These are phyloP conservation scores for Coniferiporia sulphurascens DNA, from an alignment of 1,284 basidiomycete species.

Conservation along the genomic window DNA sequence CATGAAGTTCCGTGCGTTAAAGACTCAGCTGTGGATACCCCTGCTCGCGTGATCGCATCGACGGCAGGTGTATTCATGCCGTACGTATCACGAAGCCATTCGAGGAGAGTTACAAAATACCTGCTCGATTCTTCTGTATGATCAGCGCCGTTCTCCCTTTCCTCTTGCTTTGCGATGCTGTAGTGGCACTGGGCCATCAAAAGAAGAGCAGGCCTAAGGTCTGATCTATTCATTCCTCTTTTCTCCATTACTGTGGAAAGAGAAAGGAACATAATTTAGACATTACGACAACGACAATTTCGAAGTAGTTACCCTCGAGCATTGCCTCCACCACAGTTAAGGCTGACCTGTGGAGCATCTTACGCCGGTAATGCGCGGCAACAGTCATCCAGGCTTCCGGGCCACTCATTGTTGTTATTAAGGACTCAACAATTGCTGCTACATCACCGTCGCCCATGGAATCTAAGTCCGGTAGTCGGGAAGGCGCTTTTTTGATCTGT, in stretches of 20 bases:
- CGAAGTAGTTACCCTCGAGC: constrained; percentile 16
- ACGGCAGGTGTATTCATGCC: constrained; percentile 6
- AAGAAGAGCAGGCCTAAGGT: constrained; percentile 14
- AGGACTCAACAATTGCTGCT: constrained; percentile 9
- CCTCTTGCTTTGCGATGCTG: constrained; percentile 10
- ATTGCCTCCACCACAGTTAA: constrained; percentile 4
- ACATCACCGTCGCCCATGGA: constrained; percentile 6
- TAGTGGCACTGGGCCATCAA: constrained; percentile 16
- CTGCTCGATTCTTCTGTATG: background rate
- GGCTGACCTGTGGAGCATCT: constrained; percentile 3
- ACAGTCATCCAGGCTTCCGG: constrained; percentile 16
- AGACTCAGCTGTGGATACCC: background rate
- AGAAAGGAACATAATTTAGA: background rate
- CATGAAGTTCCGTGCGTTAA: background rate
- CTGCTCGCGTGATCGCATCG: constrained; percentile 12
- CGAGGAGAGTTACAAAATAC: constrained; percentile 9
- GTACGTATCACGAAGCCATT: constrained; percentile 14
- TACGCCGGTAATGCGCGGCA: constrained; percentile 11
- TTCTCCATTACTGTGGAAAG: constrained; percentile 10
- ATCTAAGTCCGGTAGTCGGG: background rate
- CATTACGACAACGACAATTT: background rate
- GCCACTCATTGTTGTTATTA: constrained; percentile 9
- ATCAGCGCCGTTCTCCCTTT: background rate
- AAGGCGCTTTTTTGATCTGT: background rate
- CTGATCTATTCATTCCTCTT: constrained; percentile 12